Conservation (phyloP, 2,329 filamentous ascomycete genomes). For the Neonectria punicea region DNA sequence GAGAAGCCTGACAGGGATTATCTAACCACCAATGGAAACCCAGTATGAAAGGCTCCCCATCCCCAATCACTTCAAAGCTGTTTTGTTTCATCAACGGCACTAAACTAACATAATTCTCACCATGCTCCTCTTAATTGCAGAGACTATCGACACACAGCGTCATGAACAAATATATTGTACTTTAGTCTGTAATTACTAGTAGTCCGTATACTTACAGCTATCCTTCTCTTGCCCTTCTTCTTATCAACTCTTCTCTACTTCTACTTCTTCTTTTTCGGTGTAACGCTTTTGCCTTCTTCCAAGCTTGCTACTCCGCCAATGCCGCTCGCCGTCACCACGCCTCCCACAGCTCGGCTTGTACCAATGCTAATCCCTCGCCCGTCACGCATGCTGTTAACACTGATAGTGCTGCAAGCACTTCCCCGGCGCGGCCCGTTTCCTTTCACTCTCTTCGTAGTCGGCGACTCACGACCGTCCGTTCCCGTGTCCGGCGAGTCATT, state of each 20-base stretch:
- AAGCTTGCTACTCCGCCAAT: slow-evolving; percentile 27
- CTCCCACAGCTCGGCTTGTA: slow-evolving; percentile 48
- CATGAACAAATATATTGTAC: not conserved
- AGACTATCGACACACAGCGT: not conserved
- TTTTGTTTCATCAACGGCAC: not conserved
- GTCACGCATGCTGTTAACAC: slow-evolving; percentile 52
- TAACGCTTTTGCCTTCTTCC: slow-evolving; percentile 29
- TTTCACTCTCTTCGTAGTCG: slow-evolving; percentile 29
- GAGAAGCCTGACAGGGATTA: not conserved
- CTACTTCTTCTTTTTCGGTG: slow-evolving; percentile 35
- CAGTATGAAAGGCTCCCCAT: not conserved
- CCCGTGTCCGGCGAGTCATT: slow-evolving; percentile 29
- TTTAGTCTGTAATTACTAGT: not conserved
- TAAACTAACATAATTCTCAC: not conserved
- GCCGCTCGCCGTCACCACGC: slow-evolving; percentile 49
- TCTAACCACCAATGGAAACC: not conserved
- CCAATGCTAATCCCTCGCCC: slow-evolving; percentile 55
- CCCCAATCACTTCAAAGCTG: not conserved
- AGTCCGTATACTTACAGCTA: not conserved
- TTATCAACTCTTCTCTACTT: not conserved
- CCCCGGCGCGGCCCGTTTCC: slow-evolving; percentile 37
- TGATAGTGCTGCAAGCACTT: slow-evolving; percentile 50
- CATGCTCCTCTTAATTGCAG: not conserved
- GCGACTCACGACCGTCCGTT: slow-evolving; percentile 30
- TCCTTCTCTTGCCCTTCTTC: not conserved